These are phyloP conservation scores for Emmonsiellopsis sp. DNA, from an alignment of 2,329 filamentous ascomycete genomes.

Conservation along the genomic window DNA sequence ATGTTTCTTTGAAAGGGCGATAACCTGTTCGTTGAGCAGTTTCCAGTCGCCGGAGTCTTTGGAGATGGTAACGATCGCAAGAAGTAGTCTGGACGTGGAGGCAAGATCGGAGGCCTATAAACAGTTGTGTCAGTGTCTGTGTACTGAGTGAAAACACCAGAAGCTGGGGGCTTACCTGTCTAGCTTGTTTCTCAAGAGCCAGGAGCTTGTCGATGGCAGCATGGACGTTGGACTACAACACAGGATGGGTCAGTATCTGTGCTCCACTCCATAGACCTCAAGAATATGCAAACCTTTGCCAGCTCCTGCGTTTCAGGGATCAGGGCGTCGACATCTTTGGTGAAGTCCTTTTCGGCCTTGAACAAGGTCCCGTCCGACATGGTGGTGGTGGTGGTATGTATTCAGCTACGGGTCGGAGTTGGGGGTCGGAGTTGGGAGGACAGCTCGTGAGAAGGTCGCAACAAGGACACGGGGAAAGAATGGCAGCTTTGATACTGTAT, in stretches of 20 bases:
- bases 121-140: not conserved
- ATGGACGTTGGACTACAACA: constrained; percentile 54
- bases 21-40: constrained; percentile 90
- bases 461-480: not conserved
- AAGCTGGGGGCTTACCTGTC: constrained; percentile 57
- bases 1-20: constrained; percentile 98
- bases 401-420: not conserved
- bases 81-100: constrained; percentile 80
- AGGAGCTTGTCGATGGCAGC: constrained; percentile 89
- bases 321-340: constrained; percentile 87
- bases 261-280: not conserved
- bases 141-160: constrained; percentile 4
- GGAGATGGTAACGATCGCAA: constrained; percentile 86
- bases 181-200: constrained; percentile 86
- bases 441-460: too few relatives aligned
- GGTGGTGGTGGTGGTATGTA: constrained; percentile 26
- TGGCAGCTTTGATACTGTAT: too few relatives aligned
- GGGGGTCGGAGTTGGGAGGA: not conserved
- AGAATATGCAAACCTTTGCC: constrained; percentile 55
- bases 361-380: constrained; percentile 73
- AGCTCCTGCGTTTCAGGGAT: constrained; percentile 85
- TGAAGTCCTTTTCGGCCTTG: constrained; percentile 98
- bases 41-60: constrained; percentile 90
- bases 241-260: constrained; percentile 8
- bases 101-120: constrained; percentile 82